These are phyloP conservation scores for Coemansia asiatica DNA, from an alignment of 192 early-diverging fungal species.

Conservation along the genomic window DNA sequence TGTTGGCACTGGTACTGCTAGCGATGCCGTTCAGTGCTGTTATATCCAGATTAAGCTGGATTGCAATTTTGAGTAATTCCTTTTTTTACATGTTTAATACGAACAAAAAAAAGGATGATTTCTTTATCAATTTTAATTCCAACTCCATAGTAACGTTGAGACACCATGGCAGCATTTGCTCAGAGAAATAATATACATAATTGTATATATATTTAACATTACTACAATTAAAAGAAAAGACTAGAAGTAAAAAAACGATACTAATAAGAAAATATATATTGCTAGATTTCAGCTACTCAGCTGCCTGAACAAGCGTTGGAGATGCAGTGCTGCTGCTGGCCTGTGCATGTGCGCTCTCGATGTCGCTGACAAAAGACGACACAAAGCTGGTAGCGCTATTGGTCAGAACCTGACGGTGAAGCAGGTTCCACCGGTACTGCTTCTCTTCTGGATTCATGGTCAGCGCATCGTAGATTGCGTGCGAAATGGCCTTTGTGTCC, in stretches of 20 bases:
- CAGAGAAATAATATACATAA: too few relatives aligned
- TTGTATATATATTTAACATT: too few relatives aligned
- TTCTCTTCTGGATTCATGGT: conserved; percentile 80
- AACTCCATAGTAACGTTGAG: too few relatives aligned
- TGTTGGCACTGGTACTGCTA: neutral
- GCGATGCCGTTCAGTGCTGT: too few relatives aligned
- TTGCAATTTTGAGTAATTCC: too few relatives aligned
- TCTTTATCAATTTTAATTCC: too few relatives aligned
- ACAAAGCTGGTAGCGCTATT: conserved; percentile 75
- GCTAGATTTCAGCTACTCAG: neutral
- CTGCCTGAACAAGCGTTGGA: neutral
- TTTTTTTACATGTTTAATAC: too few relatives aligned
- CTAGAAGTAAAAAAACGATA: neutral
- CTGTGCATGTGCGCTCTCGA: conserved; percentile 29
- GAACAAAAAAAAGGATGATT: too few relatives aligned
- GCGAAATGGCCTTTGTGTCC: conserved; percentile 87
- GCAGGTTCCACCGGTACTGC: conserved; percentile 67
- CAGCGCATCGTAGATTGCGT: conserved; percentile 88
- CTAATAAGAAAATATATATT: conserved; percentile 6
- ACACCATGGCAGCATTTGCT: too few relatives aligned
- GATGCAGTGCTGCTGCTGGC: conserved; percentile 12
- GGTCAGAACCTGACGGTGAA: conserved; percentile 65
- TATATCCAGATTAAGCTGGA: too few relatives aligned
- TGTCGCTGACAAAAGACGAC: conserved; percentile 55
- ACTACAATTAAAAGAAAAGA: conserved; percentile 6